A percentile compares a stretch with the other conserved stretches of the same genome.
These are phyloP conservation scores for Phytophthora palmivora DNA, from an alignment of 352 stramenopile genomes.

Conservation along the genomic window DNA sequence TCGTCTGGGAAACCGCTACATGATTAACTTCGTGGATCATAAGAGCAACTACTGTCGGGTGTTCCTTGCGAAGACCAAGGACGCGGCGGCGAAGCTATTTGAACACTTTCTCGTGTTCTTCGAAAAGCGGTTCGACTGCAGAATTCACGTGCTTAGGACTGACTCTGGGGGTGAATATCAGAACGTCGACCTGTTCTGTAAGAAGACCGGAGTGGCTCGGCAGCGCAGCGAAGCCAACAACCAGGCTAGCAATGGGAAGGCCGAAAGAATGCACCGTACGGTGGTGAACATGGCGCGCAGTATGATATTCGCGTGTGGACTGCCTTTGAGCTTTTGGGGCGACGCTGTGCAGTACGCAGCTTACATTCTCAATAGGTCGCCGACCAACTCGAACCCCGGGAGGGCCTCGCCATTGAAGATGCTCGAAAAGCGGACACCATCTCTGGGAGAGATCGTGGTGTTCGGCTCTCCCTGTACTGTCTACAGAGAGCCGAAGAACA, in stretches of 20 bases:
- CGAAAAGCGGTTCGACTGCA: neutral
- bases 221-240: constrained; percentile 35
- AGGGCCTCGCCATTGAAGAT: constrained; percentile 13
- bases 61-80: neutral
- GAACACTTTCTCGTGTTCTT: neutral
- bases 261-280: neutral
- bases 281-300: neutral
- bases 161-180: neutral
- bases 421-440: neutral
- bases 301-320: neutral
- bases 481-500: no score
- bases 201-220: constrained; percentile 7
- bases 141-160: constrained; percentile 1
- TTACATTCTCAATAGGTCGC: constrained; percentile 40
- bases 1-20: neutral
- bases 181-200: constrained; percentile 3
- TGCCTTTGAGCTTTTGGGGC: no score
- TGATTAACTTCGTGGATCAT: neutral
- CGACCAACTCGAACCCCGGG: constrained; percentile 18
- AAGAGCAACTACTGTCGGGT: neutral
- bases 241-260: constrained; percentile 36
- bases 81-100: neutral
- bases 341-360: constrained; percentile 28
- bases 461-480: constrained; percentile 3
- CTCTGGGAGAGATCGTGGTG: constrained; percentile 8